Percentiles rank a stretch among this genome's conserved stretches.
These are phyloP conservation scores for Furcasterigmium sp. DNA, from an alignment of 2,329 filamentous ascomycete genomes.

Conservation along the genomic window DNA sequence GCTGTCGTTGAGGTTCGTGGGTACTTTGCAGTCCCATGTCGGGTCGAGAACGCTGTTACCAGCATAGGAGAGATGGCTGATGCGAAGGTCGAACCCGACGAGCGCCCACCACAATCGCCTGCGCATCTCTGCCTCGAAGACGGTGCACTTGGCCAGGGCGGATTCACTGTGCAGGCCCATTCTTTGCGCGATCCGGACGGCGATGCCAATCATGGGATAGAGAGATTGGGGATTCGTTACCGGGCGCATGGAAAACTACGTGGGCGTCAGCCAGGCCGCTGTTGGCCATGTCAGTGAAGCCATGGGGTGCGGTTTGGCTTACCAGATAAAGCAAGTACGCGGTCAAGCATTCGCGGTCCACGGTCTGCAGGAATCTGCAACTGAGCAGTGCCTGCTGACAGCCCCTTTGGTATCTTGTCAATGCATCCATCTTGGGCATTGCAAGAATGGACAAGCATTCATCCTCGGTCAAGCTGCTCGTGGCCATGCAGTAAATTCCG, in stretches of 20 bases:
- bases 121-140: slow-evolving; percentile 55
- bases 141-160: slow-evolving; percentile 25
- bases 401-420: slow-evolving; percentile 22
- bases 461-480: slow-evolving; percentile 24
- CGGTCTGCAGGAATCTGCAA: slow-evolving; percentile 37
- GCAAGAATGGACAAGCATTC: slow-evolving; percentile 26
- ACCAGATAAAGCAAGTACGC: slow-evolving; percentile 35
- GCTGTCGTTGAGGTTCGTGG: slow-evolving; percentile 49
- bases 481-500: slow-evolving; percentile 35
- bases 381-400: slow-evolving; percentile 32
- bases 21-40: slow-evolving; percentile 41
- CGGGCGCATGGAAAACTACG: slow-evolving; percentile 31
- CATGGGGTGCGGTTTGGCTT: slow-evolving; percentile 5
- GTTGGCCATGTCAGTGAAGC: too few species aligned
- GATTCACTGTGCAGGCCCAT: slow-evolving; percentile 37
- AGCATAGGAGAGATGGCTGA: slow-evolving; percentile 48
- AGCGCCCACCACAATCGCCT: slow-evolving; percentile 59
- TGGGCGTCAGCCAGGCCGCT: too few species aligned
- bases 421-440: slow-evolving; percentile 25
- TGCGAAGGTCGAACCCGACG: slow-evolving; percentile 53
- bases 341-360: slow-evolving; percentile 32
- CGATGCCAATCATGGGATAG: slow-evolving; percentile 34
- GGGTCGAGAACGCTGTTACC: slow-evolving; percentile 33
- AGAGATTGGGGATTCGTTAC: slow-evolving; percentile 30
- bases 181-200: slow-evolving; percentile 37